Conservation (phyloP, 495 filamentous ascomycete species). For the Aspergillus affinis region DNA sequence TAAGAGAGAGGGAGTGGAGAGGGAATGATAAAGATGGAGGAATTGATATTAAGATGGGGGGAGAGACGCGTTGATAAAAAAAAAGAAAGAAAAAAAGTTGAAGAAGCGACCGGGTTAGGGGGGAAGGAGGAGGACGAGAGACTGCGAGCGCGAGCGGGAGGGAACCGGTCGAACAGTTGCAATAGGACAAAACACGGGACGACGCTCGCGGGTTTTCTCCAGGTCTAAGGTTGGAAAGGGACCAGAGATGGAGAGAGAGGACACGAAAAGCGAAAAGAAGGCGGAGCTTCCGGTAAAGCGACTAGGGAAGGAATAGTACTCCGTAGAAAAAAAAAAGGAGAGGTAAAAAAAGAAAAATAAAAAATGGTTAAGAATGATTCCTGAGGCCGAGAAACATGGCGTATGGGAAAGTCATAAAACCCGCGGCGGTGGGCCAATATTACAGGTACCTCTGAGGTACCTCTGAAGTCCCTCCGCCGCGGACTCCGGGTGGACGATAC, state of each 20-base stretch:
- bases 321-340: not conserved
- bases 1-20: not conserved
- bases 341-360: not conserved
- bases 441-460: not conserved
- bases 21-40: conserved; percentile 9
- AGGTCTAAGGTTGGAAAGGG: conserved; percentile 15
- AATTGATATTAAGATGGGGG: conserved; percentile 14
- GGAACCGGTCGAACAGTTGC: conserved; percentile 12
- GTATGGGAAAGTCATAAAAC: not conserved
- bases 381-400: not conserved
- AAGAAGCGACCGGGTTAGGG: not conserved
- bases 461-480: not conserved
- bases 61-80: not conserved
- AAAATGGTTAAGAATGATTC: no score
- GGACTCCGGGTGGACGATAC: not conserved
- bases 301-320: conserved; percentile 12
- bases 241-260: conserved; percentile 14
- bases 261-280: conserved; percentile 11
- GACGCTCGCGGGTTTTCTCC: not conserved
- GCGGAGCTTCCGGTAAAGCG: conserved; percentile 1
- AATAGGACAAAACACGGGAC: conserved; percentile 16
- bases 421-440: not conserved
- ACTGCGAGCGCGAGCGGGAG: not conserved
- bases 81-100: conserved; percentile 10
- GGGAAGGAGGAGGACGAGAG: not conserved